These are phyloP conservation scores for Verticillium zaregamsianum DNA, from an alignment of 2,329 filamentous ascomycete species.

Conservation along the genomic window DNA sequence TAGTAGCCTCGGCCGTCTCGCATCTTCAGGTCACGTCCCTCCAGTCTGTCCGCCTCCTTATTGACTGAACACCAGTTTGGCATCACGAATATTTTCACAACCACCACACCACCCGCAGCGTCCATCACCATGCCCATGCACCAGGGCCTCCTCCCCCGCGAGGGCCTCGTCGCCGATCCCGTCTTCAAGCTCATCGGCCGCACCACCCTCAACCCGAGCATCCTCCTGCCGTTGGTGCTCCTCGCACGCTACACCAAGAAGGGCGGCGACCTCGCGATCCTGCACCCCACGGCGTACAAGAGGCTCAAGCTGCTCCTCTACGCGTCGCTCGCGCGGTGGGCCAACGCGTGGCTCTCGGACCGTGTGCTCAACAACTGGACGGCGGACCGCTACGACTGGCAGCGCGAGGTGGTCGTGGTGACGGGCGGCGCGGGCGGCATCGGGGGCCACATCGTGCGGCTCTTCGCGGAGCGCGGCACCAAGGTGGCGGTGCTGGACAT, in stretches of 20 bases:
- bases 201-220: slow-evolving; percentile 60
- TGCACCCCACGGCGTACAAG: slow-evolving; percentile 47
- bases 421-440: slow-evolving; percentile 75
- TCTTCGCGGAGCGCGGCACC: slow-evolving; percentile 60
- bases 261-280: slow-evolving; percentile 49
- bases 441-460: slow-evolving; percentile 59
- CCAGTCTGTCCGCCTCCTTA: background rate
- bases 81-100: background rate
- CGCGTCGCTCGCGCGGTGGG: slow-evolving; percentile 43
- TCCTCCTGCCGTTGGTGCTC: slow-evolving; percentile 61
- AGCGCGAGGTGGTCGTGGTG: slow-evolving; percentile 65
- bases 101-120: background rate
- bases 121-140: slow-evolving; percentile 27
- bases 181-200: slow-evolving; percentile 51
- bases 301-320: slow-evolving; percentile 49
- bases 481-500: slow-evolving; percentile 71
- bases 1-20: background rate
- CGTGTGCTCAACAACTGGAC: slow-evolving; percentile 46
- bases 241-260: slow-evolving; percentile 59
- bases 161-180: slow-evolving; percentile 58
- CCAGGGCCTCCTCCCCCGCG: slow-evolving; percentile 48
- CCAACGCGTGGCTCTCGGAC: slow-evolving; percentile 48
- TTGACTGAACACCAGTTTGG: background rate
- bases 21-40: background rate
- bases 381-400: slow-evolving; percentile 58